Evolutionary conservation across 306 rosid genomes (phyloP), one percentile per base, ranked within the genome.

Genomic region (apple (Malus domestica)): DNA sequence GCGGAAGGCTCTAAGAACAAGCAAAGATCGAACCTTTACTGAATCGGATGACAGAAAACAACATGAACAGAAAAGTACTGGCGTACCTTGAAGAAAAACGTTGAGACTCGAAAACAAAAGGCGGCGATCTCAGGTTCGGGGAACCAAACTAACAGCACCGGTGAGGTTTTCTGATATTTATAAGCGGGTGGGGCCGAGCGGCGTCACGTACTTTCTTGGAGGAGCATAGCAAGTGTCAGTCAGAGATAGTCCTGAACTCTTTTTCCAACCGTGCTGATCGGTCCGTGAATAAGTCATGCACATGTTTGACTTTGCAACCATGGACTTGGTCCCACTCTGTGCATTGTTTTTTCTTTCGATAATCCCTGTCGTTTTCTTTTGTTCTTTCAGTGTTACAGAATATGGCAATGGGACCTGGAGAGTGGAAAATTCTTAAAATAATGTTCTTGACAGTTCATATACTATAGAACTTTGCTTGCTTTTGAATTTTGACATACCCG

Each of bases 11-110:
- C 52, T 22, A n/a, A 22, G 27, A 11, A 16, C 14, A 60, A 72
- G 66, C 59, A 67, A 76, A 76, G 74, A 76, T 40, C 46, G 49
- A 62, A 27, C 22, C 78, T 62, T 62, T 45, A 46, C 46, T 30
- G 61, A 30, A 45, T 33, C 12, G 70, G 23, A 38, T 7, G 72
- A 55, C 51, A 13, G 10, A 40, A 10, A 49, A 16, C 55, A 35
- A 66, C 38, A 4, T 22, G 35, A 75, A 27, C 14, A 64, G 70
- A n/a, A 19, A 4, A 29, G 30, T 25, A 2, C 29, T 4, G n/a
- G 19, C 77, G 77, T 61, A 74, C 45, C 77, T 61, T 32, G 30
- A 29, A 44, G 74, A 27, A 55, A 18, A 67, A 38, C 67, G 62
- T 55, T 67, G 67, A 55, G 18, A 54, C 38, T 16, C 40, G 66